Conservation (phyloP, 2,329 filamentous ascomycete species). For the Pyrenochaeta sp. region DNA sequence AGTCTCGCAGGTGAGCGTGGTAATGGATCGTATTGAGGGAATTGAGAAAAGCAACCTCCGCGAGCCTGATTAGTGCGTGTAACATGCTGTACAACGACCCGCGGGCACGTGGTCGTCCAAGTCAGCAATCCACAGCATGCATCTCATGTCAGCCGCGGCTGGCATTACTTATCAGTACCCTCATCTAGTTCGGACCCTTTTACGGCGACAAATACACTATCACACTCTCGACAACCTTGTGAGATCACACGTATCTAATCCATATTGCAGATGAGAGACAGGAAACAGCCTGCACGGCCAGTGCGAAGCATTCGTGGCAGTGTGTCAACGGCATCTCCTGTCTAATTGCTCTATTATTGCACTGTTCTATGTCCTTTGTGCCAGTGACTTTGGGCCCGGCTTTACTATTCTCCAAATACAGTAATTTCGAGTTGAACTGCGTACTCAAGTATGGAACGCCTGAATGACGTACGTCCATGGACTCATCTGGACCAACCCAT, state of each 20-base stretch:
- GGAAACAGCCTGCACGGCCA: background rate
- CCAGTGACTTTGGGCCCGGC: background rate
- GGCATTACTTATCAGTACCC: conserved; percentile 20
- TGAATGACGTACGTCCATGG: conserved; percentile 5
- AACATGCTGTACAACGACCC: background rate
- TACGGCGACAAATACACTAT: background rate
- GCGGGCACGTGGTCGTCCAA: background rate
- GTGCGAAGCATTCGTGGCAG: no score
- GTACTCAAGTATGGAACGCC: background rate
- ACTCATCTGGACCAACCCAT: conserved; percentile 1
- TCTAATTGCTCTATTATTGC: no score
- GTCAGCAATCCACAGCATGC: background rate
- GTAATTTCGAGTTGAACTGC: background rate
- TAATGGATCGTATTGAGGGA: background rate
- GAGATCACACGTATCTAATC: background rate
- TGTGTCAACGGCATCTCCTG: no score
- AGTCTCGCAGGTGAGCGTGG: no score
- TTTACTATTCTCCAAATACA: background rate
- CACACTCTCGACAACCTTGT: background rate
- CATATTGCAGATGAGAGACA: background rate
- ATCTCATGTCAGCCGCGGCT: conserved; percentile 14
- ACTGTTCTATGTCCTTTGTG: no score
- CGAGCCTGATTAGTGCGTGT: background rate
- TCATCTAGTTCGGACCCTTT: background rate
- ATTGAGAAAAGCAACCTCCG: background rate